These are phyloP conservation scores for Corchorus capsularis DNA, from an alignment of 345 rosid genomes.

Conservation along the genomic window DNA sequence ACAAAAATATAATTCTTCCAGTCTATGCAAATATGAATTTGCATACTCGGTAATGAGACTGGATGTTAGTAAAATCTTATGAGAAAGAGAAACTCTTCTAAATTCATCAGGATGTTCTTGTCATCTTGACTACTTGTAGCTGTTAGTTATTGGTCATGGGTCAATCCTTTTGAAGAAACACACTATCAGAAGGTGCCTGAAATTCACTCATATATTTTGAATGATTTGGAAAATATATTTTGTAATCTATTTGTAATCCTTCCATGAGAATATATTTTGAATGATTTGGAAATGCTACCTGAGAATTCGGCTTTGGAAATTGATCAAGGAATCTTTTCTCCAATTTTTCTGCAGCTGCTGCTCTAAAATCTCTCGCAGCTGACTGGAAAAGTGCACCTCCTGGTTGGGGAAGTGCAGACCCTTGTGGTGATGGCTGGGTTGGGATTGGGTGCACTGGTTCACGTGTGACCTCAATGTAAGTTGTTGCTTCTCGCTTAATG, in stretches of 20 bases:
- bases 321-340: background rate
- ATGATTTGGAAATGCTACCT: background rate
- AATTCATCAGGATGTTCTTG: background rate
- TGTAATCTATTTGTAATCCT: constrained; percentile 8
- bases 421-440: constrained; percentile 72
- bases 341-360: constrained; percentile 42
- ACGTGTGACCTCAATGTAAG: constrained; percentile 64
- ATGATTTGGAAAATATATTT: background rate
- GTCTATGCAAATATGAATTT: background rate
- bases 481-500: constrained; percentile 8
- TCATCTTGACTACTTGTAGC: background rate
- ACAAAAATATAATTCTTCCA: background rate
- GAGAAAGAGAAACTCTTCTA: background rate
- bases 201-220: background rate
- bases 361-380: constrained; percentile 38
- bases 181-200: background rate
- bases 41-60: background rate
- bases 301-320: background rate
- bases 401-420: constrained; percentile 65
- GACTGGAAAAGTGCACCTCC: constrained; percentile 59
- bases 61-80: background rate
- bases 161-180: background rate
- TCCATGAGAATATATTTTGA: background rate
- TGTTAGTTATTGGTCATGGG: background rate
- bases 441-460: constrained; percentile 58